Base-by-base conservation (phyloP, 108 stramenopile species). In the Mayamaea pseudoterrestris region DNA sequence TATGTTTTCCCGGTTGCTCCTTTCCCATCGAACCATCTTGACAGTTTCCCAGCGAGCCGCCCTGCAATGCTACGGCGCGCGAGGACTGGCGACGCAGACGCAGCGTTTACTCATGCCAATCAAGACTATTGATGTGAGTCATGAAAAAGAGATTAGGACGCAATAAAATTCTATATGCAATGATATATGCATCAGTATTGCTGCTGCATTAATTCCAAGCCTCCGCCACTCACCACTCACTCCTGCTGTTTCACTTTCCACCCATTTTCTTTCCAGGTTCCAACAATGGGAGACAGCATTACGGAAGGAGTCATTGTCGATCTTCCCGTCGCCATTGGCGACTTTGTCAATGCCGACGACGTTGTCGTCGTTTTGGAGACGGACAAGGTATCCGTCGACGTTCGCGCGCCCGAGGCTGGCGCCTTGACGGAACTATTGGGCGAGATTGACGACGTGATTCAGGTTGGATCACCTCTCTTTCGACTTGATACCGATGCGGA, bases 291-390 rank as follows among this genome's bases (percentile, higher is more conserved):
- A 35, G 98, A 99, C 61, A 93, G 92, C 55, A 99, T 99, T 65
- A 93, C 96, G 8, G 93, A 94, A 53, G 97, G 94, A 14, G 92
- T 92, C n/a, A 76, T 99, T 34, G 93, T 95, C 11, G 85, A 95
- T 54, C 80, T 96, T 31, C 83, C 90, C 24, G 78, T 84, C 30
- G 87, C 83, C 3, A 78, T 80, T 6, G 86, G 93, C 13, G 86
- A 81, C 35, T 78, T 69, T 35, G 75, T 93, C 26, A 50, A 76
- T 21, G 59, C 70, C 26, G 81, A 86, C 37, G 82, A 90, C 35
- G 93, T 90, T 20, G 86, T 88, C 2, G 63, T 90, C 9, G 83
- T 90, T 5, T 60, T 99, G 23, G 98, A 99, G 71, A 99, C 98
- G 6, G 98, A 99, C 57, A 99, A 99, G 69, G 96, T 99, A 0